phyloP scores from a whole-genome alignment of 2,329 filamentous ascomycete genomes.

The Cryphonectria nitschkei region DNA sequence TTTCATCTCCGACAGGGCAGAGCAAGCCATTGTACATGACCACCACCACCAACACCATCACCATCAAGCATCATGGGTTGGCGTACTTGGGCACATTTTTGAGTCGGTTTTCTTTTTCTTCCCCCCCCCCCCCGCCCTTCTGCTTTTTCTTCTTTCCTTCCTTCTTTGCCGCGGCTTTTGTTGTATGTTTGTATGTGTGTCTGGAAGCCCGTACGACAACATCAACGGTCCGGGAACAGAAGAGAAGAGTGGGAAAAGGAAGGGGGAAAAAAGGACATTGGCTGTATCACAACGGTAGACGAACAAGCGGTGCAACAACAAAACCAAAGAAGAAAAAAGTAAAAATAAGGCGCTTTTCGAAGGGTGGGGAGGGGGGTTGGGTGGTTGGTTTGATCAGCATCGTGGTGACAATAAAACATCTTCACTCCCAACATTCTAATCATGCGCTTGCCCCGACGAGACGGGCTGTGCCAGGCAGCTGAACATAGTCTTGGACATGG shows the following conservation, averaged over 20 bases:
- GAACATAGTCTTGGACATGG: background rate
- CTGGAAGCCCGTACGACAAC: constrained; percentile 15
- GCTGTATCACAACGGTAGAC: constrained; percentile 18
- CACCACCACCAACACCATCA: no score
- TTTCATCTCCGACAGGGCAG: no score
- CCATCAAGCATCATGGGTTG: background rate
- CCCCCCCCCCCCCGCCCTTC: no score
- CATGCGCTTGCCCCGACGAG: background rate
- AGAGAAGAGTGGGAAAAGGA: background rate
- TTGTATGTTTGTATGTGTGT: background rate
- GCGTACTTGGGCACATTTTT: background rate
- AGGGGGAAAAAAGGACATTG: background rate
- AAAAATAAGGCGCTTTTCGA: background rate
- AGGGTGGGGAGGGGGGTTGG: background rate
- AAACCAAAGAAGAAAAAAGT: background rate
- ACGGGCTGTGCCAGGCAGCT: background rate
- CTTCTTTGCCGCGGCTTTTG: background rate
- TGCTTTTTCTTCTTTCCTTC: background rate
- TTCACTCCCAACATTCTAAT: constrained; percentile 18
- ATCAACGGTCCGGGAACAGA: background rate
- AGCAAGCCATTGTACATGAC: background rate
- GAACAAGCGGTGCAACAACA: background rate
- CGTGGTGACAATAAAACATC: constrained; percentile 25
- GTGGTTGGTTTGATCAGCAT: constrained; percentile 5
- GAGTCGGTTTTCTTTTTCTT: background rate